Evolutionary conservation across 1,284 basidiomycete genomes (phyloP).

Genomic region (Moesziomyces sp.): DNA sequence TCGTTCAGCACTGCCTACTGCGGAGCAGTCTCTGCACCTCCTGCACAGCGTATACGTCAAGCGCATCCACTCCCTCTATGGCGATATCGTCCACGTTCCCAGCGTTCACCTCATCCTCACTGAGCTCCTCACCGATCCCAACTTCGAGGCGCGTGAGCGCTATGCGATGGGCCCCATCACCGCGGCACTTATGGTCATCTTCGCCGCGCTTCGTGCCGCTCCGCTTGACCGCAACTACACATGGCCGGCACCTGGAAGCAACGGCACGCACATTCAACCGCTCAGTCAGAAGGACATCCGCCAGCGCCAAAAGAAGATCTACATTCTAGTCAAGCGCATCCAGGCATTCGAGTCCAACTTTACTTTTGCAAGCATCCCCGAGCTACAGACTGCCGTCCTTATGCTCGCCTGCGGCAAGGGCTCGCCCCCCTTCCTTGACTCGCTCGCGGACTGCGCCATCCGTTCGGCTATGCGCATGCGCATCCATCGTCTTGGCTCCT

Average conservation of each 20-base stretch:
- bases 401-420: constrained; percentile 35
- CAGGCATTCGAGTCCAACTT: constrained; percentile 27
- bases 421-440: constrained; percentile 22
- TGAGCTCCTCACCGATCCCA: constrained; percentile 24
- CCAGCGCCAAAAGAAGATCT: constrained; percentile 26
- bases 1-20: constrained; percentile 18
- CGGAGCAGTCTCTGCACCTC: constrained; percentile 19
- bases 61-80: constrained; percentile 30
- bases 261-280: constrained; percentile 9
- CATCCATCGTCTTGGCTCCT: constrained; percentile 32
- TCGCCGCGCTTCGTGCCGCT: constrained; percentile 21
- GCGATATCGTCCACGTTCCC: constrained; percentile 30
- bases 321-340: constrained; percentile 35
- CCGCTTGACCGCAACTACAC: constrained; percentile 30
- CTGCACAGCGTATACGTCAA: constrained; percentile 33
- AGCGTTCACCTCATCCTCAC: constrained; percentile 23
- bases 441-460: constrained; percentile 29
- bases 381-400: constrained; percentile 31
- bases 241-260: constrained; percentile 10
- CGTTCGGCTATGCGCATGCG: constrained; percentile 48
- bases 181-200: constrained; percentile 37
- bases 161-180: constrained; percentile 31
- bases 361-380: constrained; percentile 24
- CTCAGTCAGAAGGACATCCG: constrained; percentile 30
- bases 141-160: constrained; percentile 26